Evolutionary conservation across 129 eudicot species (phyloP).

Genomic region (Calendula officinalis): DNA sequence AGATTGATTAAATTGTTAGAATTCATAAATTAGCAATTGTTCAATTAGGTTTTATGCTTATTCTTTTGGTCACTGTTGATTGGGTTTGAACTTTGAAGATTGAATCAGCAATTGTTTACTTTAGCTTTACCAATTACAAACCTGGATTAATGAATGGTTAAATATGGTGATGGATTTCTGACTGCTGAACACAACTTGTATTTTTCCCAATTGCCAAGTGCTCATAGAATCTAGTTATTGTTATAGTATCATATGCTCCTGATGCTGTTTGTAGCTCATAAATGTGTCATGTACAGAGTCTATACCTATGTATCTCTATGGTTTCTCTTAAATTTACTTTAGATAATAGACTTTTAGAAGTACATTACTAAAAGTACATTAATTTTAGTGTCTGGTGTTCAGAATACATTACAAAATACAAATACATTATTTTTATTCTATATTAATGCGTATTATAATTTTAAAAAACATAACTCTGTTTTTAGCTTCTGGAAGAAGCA

Average conservation of each 20-base stretch:
- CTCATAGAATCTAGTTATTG: background rate
- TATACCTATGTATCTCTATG: background rate
- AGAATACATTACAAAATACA: background rate
- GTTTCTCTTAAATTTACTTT: background rate
- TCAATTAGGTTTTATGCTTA: background rate
- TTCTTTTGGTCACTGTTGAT: background rate
- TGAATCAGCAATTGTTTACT: background rate
- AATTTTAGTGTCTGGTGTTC: constrained; percentile 11
- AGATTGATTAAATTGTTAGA: constrained; percentile 11
- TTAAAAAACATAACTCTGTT: background rate
- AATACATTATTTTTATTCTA: background rate
- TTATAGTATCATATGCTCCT: constrained; percentile 2
- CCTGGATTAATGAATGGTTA: background rate
- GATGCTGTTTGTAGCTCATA: constrained; percentile 5
- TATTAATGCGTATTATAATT: background rate
- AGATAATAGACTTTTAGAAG: background rate
- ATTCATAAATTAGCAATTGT: background rate
- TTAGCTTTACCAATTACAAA: constrained; percentile 5
- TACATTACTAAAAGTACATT: background rate
- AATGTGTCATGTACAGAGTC: background rate
- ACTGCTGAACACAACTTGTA: background rate
- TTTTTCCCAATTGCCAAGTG: constrained; percentile 5
- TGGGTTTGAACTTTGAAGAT: background rate
- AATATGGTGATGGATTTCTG: background rate
- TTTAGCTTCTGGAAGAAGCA: constrained; percentile 68